phyloP scores from a whole-genome alignment of 2,329 filamentous ascomycete genomes.

The Xylariaceae sp. region DNA sequence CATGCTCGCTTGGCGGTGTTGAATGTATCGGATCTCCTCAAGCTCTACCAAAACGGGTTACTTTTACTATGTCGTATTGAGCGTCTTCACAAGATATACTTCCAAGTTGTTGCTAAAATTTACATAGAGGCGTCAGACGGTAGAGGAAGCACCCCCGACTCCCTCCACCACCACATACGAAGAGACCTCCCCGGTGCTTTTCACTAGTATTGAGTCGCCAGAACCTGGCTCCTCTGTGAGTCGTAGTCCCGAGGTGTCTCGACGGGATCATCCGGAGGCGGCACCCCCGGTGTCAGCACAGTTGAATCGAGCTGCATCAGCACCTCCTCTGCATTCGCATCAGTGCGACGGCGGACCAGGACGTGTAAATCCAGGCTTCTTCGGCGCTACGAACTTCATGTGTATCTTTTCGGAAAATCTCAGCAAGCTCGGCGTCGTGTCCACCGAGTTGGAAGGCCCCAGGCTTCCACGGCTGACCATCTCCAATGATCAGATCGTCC shows the following conservation, averaged over 20 bases:
- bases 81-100: background rate
- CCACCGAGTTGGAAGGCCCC: constrained; percentile 34
- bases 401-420: constrained; percentile 44
- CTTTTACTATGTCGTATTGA: background rate
- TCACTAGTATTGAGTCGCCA: constrained; percentile 35
- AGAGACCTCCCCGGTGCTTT: constrained; percentile 20
- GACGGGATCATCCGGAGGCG: constrained; percentile 9
- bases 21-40: constrained; percentile 8
- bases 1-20: background rate
- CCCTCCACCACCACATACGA: constrained; percentile 32
- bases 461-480: constrained; percentile 37
- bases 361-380: constrained; percentile 39
- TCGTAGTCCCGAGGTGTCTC: constrained; percentile 8
- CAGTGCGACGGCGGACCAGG: constrained; percentile 28
- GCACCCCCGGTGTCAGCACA: constrained; percentile 26
- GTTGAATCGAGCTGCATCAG: constrained; percentile 41
- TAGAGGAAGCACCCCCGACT: constrained; percentile 30
- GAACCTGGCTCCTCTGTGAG: constrained; percentile 10
- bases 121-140: constrained; percentile 31
- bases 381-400: constrained; percentile 43
- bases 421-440: constrained; percentile 36
- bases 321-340: constrained; percentile 38
- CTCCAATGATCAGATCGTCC: constrained; percentile 41
- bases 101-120: constrained; percentile 6
- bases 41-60: background rate